Percentiles rank a stretch among this genome's conserved stretches.
Conservation (phyloP, 768 basidiomycete species). For the Cubamyces sp. region DNA sequence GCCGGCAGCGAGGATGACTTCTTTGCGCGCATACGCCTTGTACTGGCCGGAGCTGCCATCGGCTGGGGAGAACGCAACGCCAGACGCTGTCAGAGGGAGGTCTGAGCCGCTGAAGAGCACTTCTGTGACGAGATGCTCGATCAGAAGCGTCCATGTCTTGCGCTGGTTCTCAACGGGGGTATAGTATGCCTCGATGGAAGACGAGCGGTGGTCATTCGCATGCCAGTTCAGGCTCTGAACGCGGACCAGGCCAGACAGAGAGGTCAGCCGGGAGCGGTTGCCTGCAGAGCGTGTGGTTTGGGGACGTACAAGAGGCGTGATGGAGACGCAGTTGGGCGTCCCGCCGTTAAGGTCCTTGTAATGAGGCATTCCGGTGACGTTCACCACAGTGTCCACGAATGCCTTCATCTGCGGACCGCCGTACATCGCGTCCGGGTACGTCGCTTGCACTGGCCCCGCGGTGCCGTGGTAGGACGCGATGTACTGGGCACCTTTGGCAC, state of each 20-base stretch:
- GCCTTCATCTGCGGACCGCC: constrained; percentile 41
- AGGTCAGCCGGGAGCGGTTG: no score
- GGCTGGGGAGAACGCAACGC: constrained; percentile 51
- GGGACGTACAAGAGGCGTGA: constrained; percentile 51
- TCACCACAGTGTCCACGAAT: constrained; percentile 52
- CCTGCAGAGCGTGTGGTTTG: no score
- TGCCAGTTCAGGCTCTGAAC: constrained; percentile 42
- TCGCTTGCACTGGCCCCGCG: constrained; percentile 57
- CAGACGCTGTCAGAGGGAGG: constrained; percentile 46
- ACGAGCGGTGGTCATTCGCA: constrained; percentile 49
- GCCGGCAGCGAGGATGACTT: constrained; percentile 59
- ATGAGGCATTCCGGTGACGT: constrained; percentile 51
- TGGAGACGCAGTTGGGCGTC: constrained; percentile 56
- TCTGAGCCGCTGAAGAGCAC: constrained; percentile 40
- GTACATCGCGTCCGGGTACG: constrained; percentile 55
- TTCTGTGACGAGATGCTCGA: constrained; percentile 45
- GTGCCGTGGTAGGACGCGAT: constrained; percentile 53
- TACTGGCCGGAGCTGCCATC: constrained; percentile 38
- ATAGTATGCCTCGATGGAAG: constrained; percentile 57
- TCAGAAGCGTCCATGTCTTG: constrained; percentile 54
- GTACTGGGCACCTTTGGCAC: constrained; percentile 47
- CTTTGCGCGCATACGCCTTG: constrained; percentile 46
- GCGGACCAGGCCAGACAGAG: no score
- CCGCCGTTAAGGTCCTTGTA: constrained; percentile 59
- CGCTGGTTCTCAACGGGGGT: constrained; percentile 53